A percentile compares a stretch with the other conserved stretches of the same genome.
These are phyloP conservation scores for Coniochaeta prunicola DNA, from an alignment of 2,329 filamentous ascomycete species.

Conservation along the genomic window DNA sequence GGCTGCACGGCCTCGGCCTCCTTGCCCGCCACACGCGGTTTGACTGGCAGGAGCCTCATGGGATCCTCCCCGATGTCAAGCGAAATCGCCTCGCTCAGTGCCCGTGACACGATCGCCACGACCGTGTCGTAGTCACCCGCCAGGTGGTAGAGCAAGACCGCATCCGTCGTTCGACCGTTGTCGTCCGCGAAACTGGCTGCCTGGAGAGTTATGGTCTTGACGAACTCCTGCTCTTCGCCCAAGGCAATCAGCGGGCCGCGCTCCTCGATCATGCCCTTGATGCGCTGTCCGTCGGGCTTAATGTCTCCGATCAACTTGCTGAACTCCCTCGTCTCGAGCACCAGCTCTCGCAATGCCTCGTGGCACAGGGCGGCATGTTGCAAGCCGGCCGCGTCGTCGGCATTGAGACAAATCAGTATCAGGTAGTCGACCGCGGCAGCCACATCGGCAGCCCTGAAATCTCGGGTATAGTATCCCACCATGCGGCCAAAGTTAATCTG, in stretches of 20 bases:
- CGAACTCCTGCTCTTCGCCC: slow-evolving; percentile 68
- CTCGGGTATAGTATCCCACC: slow-evolving; percentile 89
- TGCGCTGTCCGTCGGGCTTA: slow-evolving; percentile 73
- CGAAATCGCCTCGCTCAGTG: slow-evolving; percentile 82
- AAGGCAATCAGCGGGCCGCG: slow-evolving; percentile 76
- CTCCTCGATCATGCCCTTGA: slow-evolving; percentile 81
- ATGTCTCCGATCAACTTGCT: slow-evolving; percentile 91
- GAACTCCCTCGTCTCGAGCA: slow-evolving; percentile 95
- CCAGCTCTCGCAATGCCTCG: slow-evolving; percentile 85
- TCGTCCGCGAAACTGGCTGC: slow-evolving; percentile 91
- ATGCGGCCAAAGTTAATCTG: slow-evolving; percentile 94
- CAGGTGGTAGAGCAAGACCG: slow-evolving; percentile 88
- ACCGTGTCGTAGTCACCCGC: slow-evolving; percentile 94
- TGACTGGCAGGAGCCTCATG: slow-evolving; percentile 70
- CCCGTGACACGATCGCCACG: slow-evolving; percentile 81
- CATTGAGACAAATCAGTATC: slow-evolving; percentile 82
- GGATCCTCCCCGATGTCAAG: slow-evolving; percentile 78
- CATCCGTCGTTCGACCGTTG: slow-evolving; percentile 86
- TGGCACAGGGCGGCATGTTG: slow-evolving; percentile 80
- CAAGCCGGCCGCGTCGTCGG: slow-evolving; percentile 64
- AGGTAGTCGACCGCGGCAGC: slow-evolving; percentile 92
- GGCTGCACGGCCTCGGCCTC: slow-evolving; percentile 23
- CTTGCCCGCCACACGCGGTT: slow-evolving; percentile 52
- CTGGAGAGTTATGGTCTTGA: slow-evolving; percentile 86
- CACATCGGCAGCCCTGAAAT: slow-evolving; percentile 87